phyloP scores from a whole-genome alignment of 306 rosid species.

The Urtica urens region DNA sequence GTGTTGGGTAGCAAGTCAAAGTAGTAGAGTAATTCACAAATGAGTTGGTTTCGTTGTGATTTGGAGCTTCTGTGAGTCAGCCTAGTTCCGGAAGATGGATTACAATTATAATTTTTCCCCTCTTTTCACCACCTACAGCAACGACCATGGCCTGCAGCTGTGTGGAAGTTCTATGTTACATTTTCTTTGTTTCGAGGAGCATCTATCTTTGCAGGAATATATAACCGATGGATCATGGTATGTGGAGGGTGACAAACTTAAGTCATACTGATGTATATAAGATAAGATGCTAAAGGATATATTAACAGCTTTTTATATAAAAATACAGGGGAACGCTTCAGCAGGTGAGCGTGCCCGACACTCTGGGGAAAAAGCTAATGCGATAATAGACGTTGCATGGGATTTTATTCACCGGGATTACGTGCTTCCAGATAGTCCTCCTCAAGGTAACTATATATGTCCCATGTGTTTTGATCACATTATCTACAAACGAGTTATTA shows the following conservation, averaged over 20 bases:
- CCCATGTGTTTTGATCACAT: slow-evolving; percentile 6
- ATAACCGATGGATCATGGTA: slow-evolving; percentile 85
- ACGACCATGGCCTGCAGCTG: slow-evolving; percentile 76
- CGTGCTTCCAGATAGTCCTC: slow-evolving; percentile 78
- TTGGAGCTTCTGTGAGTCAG: too few species aligned
- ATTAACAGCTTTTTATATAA: slow-evolving; percentile 16
- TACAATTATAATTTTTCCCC: too few species aligned
- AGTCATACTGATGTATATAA: not conserved
- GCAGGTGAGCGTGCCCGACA: slow-evolving; percentile 76
- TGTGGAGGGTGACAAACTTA: not conserved
- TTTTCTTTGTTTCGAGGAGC: slow-evolving; percentile 79
- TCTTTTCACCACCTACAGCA: slow-evolving; percentile 63
- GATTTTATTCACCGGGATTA: slow-evolving; percentile 36
- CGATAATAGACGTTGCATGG: slow-evolving; percentile 60
- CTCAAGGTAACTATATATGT: slow-evolving; percentile 45
- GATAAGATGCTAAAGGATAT: not conserved
- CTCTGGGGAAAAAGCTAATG: slow-evolving; percentile 46
- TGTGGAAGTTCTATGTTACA: slow-evolving; percentile 86
- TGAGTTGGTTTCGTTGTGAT: too few species aligned
- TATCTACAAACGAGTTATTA: slow-evolving; percentile 12
- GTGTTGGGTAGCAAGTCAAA: too few species aligned
- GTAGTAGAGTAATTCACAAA: too few species aligned
- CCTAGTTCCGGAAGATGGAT: too few species aligned
- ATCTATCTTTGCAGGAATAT: slow-evolving; percentile 79
- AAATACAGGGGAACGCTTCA: slow-evolving; percentile 88